Evolutionary conservation across 805 yeast genomes (phyloP).

Genomic region (Helenozyma rhizophorensis): DNA sequence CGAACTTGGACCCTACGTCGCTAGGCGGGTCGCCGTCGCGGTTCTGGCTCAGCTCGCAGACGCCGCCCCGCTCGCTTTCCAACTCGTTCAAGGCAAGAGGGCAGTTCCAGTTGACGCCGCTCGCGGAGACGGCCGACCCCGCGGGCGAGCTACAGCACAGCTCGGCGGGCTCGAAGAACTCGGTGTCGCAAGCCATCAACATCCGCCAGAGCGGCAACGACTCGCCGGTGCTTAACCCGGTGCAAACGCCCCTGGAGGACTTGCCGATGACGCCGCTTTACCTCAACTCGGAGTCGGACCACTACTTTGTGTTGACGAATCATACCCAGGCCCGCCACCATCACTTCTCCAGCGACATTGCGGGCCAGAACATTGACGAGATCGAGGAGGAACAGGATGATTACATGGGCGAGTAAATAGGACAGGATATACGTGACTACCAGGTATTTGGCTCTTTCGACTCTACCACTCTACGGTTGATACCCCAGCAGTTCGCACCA

Average conservation of each 20-base stretch:
- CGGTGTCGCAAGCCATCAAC: constrained; percentile 9
- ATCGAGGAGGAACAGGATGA: not conserved
- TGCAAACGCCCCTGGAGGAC: constrained; percentile 39
- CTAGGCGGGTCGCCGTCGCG: constrained; percentile 53
- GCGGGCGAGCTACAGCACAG: not conserved
- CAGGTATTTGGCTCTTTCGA: too few relatives aligned
- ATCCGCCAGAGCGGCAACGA: constrained; percentile 8
- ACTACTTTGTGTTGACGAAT: constrained; percentile 10
- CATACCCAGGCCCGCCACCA: too few relatives aligned
- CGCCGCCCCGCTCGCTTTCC: constrained; percentile 37
- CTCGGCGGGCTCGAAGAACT: constrained; percentile 2
- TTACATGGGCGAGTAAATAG: not conserved
- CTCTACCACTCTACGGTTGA: too few relatives aligned
- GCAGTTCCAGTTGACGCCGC: constrained; percentile 1
- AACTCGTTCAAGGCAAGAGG: too few relatives aligned
- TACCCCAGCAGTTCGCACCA: too few relatives aligned
- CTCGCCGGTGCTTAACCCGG: constrained; percentile 39
- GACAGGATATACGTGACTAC: too few relatives aligned
- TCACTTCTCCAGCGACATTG: not conserved
- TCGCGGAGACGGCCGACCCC: not conserved
- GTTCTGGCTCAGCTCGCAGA: constrained; percentile 48
- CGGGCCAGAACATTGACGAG: constrained; percentile 1
- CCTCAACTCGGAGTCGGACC: constrained; percentile 9
- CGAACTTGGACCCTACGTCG: constrained; percentile 48
- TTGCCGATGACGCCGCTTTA: constrained; percentile 42